Conservation (phyloP, 2,329 filamentous ascomycete species). For the Xylaria polymorpha region DNA sequence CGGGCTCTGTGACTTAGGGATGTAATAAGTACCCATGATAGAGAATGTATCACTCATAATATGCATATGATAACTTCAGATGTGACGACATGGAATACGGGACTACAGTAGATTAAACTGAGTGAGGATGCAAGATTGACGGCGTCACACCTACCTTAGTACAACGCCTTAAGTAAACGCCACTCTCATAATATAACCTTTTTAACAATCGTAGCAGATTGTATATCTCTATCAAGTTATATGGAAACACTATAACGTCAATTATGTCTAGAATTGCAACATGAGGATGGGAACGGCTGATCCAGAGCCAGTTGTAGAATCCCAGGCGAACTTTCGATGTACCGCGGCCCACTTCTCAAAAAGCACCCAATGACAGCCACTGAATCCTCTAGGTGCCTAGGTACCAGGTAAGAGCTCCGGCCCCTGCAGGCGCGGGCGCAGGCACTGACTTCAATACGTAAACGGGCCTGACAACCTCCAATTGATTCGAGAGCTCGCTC, state of each 20-base stretch:
- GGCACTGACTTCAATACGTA: slow-evolving; percentile 40
- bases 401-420: slow-evolving; percentile 16
- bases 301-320: not conserved
- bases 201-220: no score
- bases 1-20: not conserved
- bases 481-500: slow-evolving; percentile 15
- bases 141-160: no score
- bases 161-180: no score
- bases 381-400: not conserved
- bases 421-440: slow-evolving; percentile 24
- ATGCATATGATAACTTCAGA: not conserved
- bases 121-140: no score
- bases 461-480: slow-evolving; percentile 24
- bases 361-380: slow-evolving; percentile 22
- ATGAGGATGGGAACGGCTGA: not conserved
- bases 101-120: no score
- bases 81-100: no score
- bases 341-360: slow-evolving; percentile 16
- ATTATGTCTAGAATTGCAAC: not conserved
- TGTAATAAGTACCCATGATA: slow-evolving; percentile 6
- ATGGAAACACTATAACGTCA: not conserved
- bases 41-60: slow-evolving; percentile 3
- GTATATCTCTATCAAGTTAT: not conserved
- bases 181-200: no score
- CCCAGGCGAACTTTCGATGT: slow-evolving; percentile 10